Base-by-base conservation (phyloP, 345 rosid genomes). In the Gossypium turneri region DNA sequence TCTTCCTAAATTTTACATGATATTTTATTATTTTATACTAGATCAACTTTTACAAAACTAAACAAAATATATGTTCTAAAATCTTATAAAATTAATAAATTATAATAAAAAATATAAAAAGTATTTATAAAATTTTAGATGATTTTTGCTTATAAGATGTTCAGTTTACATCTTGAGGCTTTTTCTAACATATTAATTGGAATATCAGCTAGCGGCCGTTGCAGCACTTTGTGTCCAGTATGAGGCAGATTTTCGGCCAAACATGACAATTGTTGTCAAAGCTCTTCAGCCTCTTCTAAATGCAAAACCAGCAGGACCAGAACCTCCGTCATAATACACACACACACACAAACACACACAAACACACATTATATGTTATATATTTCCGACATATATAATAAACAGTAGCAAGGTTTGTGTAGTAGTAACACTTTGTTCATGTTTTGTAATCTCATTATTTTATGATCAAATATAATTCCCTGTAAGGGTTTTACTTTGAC, bases 241-340 rank as follows among this genome's bases (percentile, higher is more conserved):
- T 7, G 98, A 96, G 79, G 93, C 99, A 43, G 99, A 92, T 55
- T 96, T 96, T 75, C 79, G 98, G 72, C 99, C 99, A 22, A 96
- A 93, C 85, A 93, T 96, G 99, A 93, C 97, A 24, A 96, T 96
- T 12, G 98, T 96, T 47, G 98, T 93, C 52, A 93, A 96, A 87
- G 99, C 99, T 69, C 90, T 96, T 56, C 97, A 92, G 73, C 98
- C 99, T 44, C 97, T 96, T 79, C 90, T 92, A 27, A 92, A 90
- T 82, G 85, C 92, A 67, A 88, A 85, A 79, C 90, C 94, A 38
- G 80, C 85, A 16, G 94, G 87, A 51, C 83, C 90, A 17, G 89
- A 86, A 19, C 70, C 86, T 57, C 60, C 75, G 56, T 50, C 87
- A 72, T 87, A 83, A 85, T 4, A 50, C 27, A 25, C 22, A 56